Conservation (phyloP, 2,329 filamentous ascomycete species). For the Lizonia empirigonia region DNA sequence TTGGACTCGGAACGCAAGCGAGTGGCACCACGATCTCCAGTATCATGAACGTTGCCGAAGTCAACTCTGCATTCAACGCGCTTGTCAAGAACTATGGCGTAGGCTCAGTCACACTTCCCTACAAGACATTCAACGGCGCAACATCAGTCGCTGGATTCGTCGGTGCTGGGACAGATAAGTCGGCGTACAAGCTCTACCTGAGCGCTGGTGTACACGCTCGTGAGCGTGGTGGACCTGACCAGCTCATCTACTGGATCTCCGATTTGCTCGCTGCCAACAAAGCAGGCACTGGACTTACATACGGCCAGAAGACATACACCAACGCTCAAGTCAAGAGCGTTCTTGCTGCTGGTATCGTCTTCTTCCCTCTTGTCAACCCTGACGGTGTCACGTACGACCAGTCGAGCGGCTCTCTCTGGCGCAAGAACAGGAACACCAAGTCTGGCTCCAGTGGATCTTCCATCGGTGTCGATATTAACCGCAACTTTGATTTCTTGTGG, state of each 20-base stretch:
- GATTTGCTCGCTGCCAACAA: slow-evolving; percentile 62
- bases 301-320: slow-evolving; percentile 60
- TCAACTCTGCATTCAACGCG: slow-evolving; percentile 53
- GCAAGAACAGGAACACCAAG: slow-evolving; percentile 49
- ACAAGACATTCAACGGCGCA: slow-evolving; percentile 53
- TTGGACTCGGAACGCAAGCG: slow-evolving; percentile 51
- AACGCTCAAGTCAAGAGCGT: slow-evolving; percentile 59
- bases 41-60: slow-evolving; percentile 55
- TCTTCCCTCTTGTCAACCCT: slow-evolving; percentile 51
- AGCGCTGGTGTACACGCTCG: slow-evolving; percentile 63
- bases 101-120: slow-evolving; percentile 51
- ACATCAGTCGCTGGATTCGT: slow-evolving; percentile 52
- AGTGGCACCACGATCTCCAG: slow-evolving; percentile 47
- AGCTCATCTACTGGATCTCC: slow-evolving; percentile 62
- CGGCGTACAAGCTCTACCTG: slow-evolving; percentile 56
- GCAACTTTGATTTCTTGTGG: slow-evolving; percentile 61
- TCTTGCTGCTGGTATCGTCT: slow-evolving; percentile 60
- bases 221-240: slow-evolving; percentile 63
- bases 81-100: slow-evolving; percentile 52
- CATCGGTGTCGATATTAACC: slow-evolving; percentile 45
- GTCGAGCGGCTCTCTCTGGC: slow-evolving; percentile 40
- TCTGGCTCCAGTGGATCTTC: slow-evolving; percentile 43
- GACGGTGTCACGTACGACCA: slow-evolving; percentile 46
- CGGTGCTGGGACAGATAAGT: slow-evolving; percentile 52
- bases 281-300: slow-evolving; percentile 57